Base-by-base conservation (phyloP, 495 filamentous ascomycete genomes). In the Haplographium delicatum region DNA sequence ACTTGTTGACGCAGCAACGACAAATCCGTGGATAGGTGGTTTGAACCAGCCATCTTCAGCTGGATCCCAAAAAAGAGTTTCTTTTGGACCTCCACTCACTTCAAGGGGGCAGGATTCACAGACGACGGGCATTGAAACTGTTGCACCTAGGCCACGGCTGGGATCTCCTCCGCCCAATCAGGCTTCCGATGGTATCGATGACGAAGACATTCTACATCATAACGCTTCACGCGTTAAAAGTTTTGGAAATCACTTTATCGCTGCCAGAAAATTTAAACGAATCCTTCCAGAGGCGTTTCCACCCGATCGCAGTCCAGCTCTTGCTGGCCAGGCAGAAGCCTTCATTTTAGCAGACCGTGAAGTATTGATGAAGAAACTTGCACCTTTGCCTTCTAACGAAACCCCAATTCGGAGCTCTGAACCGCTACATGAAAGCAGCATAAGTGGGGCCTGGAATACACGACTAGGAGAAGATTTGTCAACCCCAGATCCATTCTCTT, bases 251-350 rank as follows among this genome's bases (percentile, higher is more conserved):
- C 51, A 49, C 11, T 54, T 49, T 10, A 39, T 24, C 15, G 19
- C 23, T 23, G 44, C 38, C 9, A 52, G 50, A 24, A 38, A 24
- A 11, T 50, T 50, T 24, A 51, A 42, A 22, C 44, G 19, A 11
- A 53, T 51, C 33, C 47, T 50, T 26, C 42, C 50, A 15, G 24
- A 42, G 15, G 19, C n/a, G n/a, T 53, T 49, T 37, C 52, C 23
- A 16, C 23, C 20, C 4, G 39, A 34, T 8, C 51, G 54, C 23
- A 62, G 60, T 44, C 60, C 60, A 7, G 8, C 41, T 1, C 35
- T 60, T 13, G 42, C 41, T 30, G 60, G 50, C 15, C 59, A 60
- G 42, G 60, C 60, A 0, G 54, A 62, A 47, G 57, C 57, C 15
- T 62, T 62, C 34, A 54, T 57, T n/a, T 31, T 46, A 37, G 56